Conservation (phyloP, 257 asterid species). For the Scutellaria baicalensis region DNA sequence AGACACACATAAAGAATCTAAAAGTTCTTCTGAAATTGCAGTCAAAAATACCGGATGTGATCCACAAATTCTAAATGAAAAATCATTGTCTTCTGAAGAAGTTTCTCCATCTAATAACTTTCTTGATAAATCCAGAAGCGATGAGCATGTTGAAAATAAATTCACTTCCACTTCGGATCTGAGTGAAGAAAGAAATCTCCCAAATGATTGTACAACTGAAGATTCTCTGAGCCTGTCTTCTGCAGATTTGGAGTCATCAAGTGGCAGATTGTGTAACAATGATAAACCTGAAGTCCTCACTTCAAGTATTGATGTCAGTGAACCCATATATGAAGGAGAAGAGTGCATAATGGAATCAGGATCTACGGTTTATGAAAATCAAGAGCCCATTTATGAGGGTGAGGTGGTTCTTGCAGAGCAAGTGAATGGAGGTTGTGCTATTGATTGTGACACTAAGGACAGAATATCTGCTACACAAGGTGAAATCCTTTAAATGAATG, state of each 20-base stretch:
- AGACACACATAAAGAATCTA: constrained; percentile 27
- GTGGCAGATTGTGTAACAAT: constrained; percentile 20
- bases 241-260: constrained; percentile 36
- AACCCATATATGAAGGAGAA: constrained; percentile 93
- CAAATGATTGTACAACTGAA: constrained; percentile 23
- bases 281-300: constrained; percentile 36
- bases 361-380: constrained; percentile 33
- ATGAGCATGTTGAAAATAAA: constrained; percentile 20
- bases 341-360: constrained; percentile 71
- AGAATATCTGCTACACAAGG: constrained; percentile 60
- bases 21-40: neutral
- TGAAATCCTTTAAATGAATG: constrained; percentile 25
- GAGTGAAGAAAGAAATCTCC: constrained; percentile 19
- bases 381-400: constrained; percentile 94
- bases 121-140: constrained; percentile 16
- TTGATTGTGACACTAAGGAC: constrained; percentile 29
- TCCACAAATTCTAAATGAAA: constrained; percentile 20
- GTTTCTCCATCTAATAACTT: constrained; percentile 24
- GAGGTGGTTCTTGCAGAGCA: constrained; percentile 83
- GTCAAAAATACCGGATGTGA: constrained; percentile 12
- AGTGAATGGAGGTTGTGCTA: constrained; percentile 33
- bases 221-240: constrained; percentile 28
- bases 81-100: constrained; percentile 20
- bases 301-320: constrained; percentile 41
- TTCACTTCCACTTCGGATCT: constrained; percentile 25